A percentile compares a stretch with the other conserved stretches of the same genome.
Conservation (phyloP, 1,284 basidiomycete genomes). For the Ustilago nuda region DNA sequence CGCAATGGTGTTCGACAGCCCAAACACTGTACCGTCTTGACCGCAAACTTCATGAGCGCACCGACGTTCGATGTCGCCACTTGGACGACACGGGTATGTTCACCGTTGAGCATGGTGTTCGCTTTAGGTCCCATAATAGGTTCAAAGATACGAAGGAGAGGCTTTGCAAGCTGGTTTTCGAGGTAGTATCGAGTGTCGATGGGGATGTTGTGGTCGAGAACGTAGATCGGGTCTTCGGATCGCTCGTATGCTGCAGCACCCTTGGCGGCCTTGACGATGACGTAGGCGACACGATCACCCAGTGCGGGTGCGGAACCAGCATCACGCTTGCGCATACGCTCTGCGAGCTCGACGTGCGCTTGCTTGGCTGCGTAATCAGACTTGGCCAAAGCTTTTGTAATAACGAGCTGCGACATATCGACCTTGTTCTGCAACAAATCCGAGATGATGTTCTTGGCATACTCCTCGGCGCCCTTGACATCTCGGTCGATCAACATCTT, state of each 20-base stretch:
- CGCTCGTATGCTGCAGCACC: constrained; percentile 68
- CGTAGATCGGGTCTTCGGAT: constrained; percentile 68
- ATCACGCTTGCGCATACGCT: constrained; percentile 68
- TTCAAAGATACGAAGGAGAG: constrained; percentile 69
- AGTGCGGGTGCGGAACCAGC: constrained; percentile 67
- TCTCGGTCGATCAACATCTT: constrained; percentile 70
- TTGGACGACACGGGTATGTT: constrained; percentile 67
- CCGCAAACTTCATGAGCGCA: constrained; percentile 69
- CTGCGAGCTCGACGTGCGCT: constrained; percentile 68
- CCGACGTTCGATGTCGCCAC: constrained; percentile 67
- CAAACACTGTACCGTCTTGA: constrained; percentile 66
- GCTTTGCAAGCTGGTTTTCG: constrained; percentile 68
- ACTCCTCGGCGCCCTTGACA: constrained; percentile 67
- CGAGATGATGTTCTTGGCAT: constrained; percentile 67
- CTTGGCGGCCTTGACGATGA: constrained; percentile 68
- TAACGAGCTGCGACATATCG: constrained; percentile 69
- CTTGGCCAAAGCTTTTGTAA: constrained; percentile 68
- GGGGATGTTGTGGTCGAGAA: constrained; percentile 68
- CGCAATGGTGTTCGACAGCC: constrained; percentile 67
- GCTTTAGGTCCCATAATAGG: constrained; percentile 66
- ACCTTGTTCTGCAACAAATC: constrained; percentile 69
- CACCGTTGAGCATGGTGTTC: constrained; percentile 60
- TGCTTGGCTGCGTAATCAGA: constrained; percentile 68
- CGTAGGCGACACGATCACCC: constrained; percentile 68
- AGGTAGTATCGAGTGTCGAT: constrained; percentile 69